Percentiles rank a stretch among this genome's conserved stretches.
phyloP scores from a whole-genome alignment of 2,329 filamentous ascomycete genomes.

The Alternaria sp. region DNA sequence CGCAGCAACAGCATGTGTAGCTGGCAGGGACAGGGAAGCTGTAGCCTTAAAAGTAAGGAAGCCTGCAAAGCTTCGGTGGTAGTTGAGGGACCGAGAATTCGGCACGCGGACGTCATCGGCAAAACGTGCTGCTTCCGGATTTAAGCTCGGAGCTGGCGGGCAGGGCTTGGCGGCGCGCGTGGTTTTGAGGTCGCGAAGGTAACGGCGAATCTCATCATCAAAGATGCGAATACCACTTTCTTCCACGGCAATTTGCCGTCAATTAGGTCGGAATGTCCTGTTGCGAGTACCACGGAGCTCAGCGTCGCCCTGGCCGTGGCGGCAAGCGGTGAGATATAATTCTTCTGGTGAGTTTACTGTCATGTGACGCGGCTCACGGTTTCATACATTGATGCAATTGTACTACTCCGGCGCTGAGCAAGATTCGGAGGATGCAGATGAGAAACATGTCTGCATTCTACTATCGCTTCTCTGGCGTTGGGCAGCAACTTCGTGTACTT shows the following conservation, averaged over 20 bases:
- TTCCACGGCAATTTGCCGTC: slow-evolving; percentile 30
- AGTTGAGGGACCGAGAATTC: slow-evolving; percentile 31
- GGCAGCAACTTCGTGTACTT: not conserved
- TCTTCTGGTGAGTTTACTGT: slow-evolving; percentile 42
- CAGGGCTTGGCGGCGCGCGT: slow-evolving; percentile 35
- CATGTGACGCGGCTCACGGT: slow-evolving; percentile 33
- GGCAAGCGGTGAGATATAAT: slow-evolving; percentile 29
- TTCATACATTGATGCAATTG: not conserved
- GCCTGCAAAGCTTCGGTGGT: slow-evolving; percentile 24
- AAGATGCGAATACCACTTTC: slow-evolving; percentile 33
- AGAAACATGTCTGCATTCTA: rapidly evolving
- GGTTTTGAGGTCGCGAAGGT: slow-evolving; percentile 22
- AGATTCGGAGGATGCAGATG: not conserved
- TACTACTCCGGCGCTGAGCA: not conserved
- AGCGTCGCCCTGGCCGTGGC: slow-evolving; percentile 19
- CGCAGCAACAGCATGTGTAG: slow-evolving; percentile 35
- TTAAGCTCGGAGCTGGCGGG: slow-evolving; percentile 21
- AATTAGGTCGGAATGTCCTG: slow-evolving; percentile 12
- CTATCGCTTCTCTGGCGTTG: not conserved
- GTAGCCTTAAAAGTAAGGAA: slow-evolving; percentile 13
- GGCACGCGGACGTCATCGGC: slow-evolving; percentile 34
- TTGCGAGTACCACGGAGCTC: slow-evolving; percentile 11
- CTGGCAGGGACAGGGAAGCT: not conserved
- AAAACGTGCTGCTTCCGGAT: slow-evolving; percentile 24
- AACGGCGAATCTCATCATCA: slow-evolving; percentile 16